phyloP scores from a whole-genome alignment of 306 rosid genomes.

The Quercus mongolica region DNA sequence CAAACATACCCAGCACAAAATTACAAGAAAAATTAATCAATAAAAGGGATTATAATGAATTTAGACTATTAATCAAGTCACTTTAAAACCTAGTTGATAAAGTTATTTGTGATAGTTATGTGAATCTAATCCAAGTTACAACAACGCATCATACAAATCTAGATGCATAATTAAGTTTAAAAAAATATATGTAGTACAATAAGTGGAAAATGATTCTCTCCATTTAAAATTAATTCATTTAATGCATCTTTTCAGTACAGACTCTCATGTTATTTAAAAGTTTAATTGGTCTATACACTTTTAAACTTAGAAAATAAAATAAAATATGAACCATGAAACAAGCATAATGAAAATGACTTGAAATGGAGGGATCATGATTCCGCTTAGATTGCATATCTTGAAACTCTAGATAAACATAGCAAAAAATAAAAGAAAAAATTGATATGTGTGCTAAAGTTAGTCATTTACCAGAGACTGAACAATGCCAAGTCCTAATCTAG shows the following conservation, averaged over 20 bases:
- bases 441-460: not conserved
- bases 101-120: not conserved
- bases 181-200: not conserved
- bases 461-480: slow-evolving; percentile 67
- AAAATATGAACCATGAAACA: no score
- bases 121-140: not conserved
- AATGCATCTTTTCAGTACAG: no score
- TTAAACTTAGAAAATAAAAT: no score
- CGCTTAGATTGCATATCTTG: not conserved
- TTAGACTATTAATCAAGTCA: not conserved
- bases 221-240: no score
- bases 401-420: not conserved
- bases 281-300: no score
- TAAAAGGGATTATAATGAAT: not conserved
- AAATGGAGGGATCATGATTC: no score
- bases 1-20: slow-evolving; percentile 52
- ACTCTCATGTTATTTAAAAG: no score
- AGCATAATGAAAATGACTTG: no score
- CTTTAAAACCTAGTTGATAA: not conserved
- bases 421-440: not conserved
- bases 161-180: not conserved
- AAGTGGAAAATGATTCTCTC: not conserved
- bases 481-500: slow-evolving; percentile 93
- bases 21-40: not conserved
- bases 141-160: not conserved